Evolutionary conservation across 2,329 filamentous ascomycete genomes (phyloP).

Genomic region (Fusarium mundagurra): DNA sequence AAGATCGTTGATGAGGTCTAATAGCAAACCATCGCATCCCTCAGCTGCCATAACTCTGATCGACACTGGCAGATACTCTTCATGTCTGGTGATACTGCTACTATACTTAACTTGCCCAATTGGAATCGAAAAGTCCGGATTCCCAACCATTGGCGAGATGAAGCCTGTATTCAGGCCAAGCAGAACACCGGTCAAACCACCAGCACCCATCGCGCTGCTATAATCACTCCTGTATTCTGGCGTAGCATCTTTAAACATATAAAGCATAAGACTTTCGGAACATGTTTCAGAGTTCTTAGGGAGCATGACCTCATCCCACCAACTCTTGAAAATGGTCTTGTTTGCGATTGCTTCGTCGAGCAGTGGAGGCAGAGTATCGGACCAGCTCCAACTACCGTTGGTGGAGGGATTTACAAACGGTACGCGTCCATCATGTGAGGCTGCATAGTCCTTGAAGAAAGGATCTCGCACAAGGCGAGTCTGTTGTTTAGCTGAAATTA

Average conservation of each 20-base stretch:
- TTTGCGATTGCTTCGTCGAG: background rate
- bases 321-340: background rate
- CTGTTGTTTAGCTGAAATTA: background rate
- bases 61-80: background rate
- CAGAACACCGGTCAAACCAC: background rate
- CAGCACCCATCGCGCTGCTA: background rate
- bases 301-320: background rate
- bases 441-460: background rate
- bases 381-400: background rate
- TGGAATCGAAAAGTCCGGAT: background rate
- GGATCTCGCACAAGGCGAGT: background rate
- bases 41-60: background rate
- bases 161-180: background rate
- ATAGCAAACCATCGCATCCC: background rate
- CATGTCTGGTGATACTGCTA: background rate
- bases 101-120: background rate
- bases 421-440: background rate
- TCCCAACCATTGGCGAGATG: background rate
- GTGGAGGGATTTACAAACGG: background rate
- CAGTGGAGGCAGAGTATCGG: accelerated
- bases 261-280: background rate
- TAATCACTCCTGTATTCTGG: background rate
- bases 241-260: background rate
- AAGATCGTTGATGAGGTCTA: background rate
- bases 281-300: background rate